Evolutionary conservation across 208 protist species (phyloP), one percentile per base, ranked within the genome.

Genomic region (Willaertia magna): DNA sequence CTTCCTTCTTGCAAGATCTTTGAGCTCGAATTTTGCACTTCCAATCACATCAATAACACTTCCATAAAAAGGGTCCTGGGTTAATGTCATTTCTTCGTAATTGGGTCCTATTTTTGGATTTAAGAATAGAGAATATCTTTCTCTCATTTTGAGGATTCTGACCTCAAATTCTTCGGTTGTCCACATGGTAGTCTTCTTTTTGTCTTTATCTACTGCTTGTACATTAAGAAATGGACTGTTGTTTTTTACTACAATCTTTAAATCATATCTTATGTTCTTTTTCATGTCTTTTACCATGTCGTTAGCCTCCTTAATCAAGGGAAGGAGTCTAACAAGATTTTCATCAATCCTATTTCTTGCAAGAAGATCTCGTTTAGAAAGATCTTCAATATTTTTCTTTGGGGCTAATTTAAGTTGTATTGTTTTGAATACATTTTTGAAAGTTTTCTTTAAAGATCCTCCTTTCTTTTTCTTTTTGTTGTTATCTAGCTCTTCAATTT

Each of bases 251-350:
- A 84, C 11, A 59, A 84, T 84, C 26, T 84, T 84, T 4, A 84
- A 61, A 16, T 84, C 47, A 84, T 61, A 84, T 43, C 40, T 84
- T 18, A 61, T 44, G 34, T 18, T 34, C 11, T 84, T 84, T 12
- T 84, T 61, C 7, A 84, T 26, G 2, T 52, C 79, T 26, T 16
- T 61, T 4, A 40, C 79, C 11, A 84, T 52, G 22, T 84, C 47
- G 44, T 84, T 84, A 39, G 34, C 79, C 9, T 84, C 79, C 30
- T 84, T 84, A 11, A 84, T 84, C 47, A 84, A 51, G 0, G 47
- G 44, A 0, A 84, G 4, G 0, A 61, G 2, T 4, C 30, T 43
- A n/a, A 84, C 42, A 22, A 84, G 44, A 30, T 84, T 18, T 61
- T 61, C 48, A 44, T 84, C 79, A 4, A 61, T 46, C 61, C 76